Evolutionary conservation across 2,329 filamentous ascomycete species (phyloP).

Genomic region (Penicillium freii): DNA sequence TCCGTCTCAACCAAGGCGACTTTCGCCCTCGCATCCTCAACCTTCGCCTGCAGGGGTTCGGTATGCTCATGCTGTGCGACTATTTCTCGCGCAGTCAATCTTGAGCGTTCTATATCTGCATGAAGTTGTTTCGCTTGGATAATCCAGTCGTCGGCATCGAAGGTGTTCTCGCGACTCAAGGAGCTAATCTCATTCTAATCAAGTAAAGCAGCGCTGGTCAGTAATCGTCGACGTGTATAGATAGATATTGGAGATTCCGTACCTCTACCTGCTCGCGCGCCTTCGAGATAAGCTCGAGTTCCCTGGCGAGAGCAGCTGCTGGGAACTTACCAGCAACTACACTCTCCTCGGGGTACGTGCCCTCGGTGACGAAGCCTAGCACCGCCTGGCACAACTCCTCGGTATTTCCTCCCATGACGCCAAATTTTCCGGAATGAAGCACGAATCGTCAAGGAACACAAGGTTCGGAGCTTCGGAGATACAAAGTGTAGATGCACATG

Average conservation of each 20-base stretch:
- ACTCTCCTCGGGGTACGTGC: constrained; percentile 57
- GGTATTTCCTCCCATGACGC: constrained; percentile 35
- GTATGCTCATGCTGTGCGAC: constrained; percentile 72
- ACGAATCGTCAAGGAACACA: background rate
- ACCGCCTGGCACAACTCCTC: constrained; percentile 57
- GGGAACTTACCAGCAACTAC: constrained; percentile 55
- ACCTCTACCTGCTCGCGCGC: constrained; percentile 57
- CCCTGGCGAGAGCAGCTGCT: constrained; percentile 47
- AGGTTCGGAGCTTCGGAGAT: constrained; percentile 1
- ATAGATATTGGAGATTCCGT: constrained; percentile 5
- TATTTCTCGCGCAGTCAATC: constrained; percentile 76
- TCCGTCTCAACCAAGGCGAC: constrained; percentile 57
- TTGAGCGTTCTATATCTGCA: constrained; percentile 77
- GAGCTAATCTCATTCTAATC: constrained; percentile 66
- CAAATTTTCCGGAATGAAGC: constrained; percentile 23
- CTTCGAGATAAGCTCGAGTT: constrained; percentile 52
- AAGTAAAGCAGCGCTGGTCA: constrained; percentile 10
- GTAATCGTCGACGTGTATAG: background rate
- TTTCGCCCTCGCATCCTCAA: constrained; percentile 60
- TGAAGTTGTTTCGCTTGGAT: constrained; percentile 79
- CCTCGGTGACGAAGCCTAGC: constrained; percentile 61
- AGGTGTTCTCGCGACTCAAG: constrained; percentile 72
- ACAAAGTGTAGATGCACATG: background rate
- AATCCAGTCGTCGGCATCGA: constrained; percentile 84
- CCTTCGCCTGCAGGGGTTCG: constrained; percentile 60